Evolutionary conservation across 2,329 filamentous ascomycete species (phyloP).

Genomic region (Aspergillus persii): DNA sequence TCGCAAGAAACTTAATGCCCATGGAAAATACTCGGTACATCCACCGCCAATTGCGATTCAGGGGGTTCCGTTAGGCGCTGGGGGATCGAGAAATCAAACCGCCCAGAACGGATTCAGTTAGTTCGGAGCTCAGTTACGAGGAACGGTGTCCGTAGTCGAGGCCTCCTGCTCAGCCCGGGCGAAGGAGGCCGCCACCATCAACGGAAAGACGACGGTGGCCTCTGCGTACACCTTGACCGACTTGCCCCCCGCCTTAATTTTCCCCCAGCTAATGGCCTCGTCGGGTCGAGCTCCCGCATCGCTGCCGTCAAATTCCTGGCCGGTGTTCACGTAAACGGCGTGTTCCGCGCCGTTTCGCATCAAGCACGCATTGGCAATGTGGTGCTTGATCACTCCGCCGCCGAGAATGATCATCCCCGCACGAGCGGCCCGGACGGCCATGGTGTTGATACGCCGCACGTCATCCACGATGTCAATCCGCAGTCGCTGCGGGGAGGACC

Average conservation of each 20-base stretch:
- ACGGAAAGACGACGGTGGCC: constrained; percentile 64
- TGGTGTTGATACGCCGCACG: constrained; percentile 87
- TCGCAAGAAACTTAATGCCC: neutral
- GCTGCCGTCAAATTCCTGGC: constrained; percentile 94
- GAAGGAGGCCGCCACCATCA: constrained; percentile 67
- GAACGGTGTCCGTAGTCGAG: constrained; percentile 3
- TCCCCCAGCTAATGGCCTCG: constrained; percentile 97
- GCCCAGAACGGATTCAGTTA: constrained; percentile 7
- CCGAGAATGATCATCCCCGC: constrained; percentile 95
- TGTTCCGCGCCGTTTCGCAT: constrained; percentile 98
- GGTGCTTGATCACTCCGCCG: constrained; percentile 94
- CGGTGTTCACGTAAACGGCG: constrained; percentile 97
- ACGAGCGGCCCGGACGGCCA: constrained; percentile 80
- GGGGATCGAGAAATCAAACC: neutral
- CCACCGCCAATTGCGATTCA: neutral
- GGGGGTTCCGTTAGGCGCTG: neutral
- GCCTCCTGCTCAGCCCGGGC: constrained; percentile 42
- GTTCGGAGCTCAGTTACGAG: constrained; percentile 9
- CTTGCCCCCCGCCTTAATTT: constrained; percentile 86
- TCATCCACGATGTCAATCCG: constrained; percentile 91
- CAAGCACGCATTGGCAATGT: constrained; percentile 94
- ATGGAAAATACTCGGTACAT: neutral
- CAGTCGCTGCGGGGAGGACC: constrained; percentile 75
- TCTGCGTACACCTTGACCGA: constrained; percentile 83
- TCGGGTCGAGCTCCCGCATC: constrained; percentile 93